phyloP scores from a whole-genome alignment of 768 basidiomycete species.

The Leccinum boreale region DNA sequence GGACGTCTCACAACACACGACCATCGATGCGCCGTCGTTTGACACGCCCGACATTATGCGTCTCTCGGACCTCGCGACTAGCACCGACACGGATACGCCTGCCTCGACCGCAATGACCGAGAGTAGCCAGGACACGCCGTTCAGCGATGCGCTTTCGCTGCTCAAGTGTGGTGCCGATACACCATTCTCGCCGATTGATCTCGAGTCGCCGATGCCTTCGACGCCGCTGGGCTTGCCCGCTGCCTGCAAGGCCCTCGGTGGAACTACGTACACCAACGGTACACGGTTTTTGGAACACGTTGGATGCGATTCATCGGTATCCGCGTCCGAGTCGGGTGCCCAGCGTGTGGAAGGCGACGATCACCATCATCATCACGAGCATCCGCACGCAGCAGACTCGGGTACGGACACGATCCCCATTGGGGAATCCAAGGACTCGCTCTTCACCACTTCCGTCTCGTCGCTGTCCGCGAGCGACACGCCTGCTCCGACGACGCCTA shows the following conservation, averaged over 20 bases:
- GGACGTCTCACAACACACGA: neutral
- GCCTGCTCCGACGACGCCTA: constrained; percentile 25
- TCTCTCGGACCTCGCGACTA: constrained; percentile 15
- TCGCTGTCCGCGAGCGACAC: constrained; percentile 22
- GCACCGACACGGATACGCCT: constrained; percentile 7
- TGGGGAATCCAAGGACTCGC: constrained; percentile 28
- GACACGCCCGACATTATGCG: constrained; percentile 14
- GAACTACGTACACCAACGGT: neutral
- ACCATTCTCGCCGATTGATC: constrained; percentile 7
- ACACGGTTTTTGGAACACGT: constrained; percentile 27
- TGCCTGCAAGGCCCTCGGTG: neutral
- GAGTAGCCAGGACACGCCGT: constrained; percentile 13
- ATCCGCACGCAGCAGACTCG: neutral
- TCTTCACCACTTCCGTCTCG: constrained; percentile 26
- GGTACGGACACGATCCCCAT: constrained; percentile 9
- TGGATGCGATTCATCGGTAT: constrained; percentile 5
- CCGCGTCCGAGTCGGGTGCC: constrained; percentile 8
- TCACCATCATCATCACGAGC: neutral
- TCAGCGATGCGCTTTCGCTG: constrained; percentile 16
- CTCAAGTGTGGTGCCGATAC: constrained; percentile 16
- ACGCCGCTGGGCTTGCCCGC: constrained; percentile 8
- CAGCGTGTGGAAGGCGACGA: neutral
- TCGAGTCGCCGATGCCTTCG: constrained; percentile 6
- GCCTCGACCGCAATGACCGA: constrained; percentile 9
- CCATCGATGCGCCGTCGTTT: constrained; percentile 1